A percentile compares a stretch with the other conserved stretches of the same genome.
These are phyloP conservation scores for Lepidium aucheri DNA, from an alignment of 345 rosid genomes.

Conservation along the genomic window DNA sequence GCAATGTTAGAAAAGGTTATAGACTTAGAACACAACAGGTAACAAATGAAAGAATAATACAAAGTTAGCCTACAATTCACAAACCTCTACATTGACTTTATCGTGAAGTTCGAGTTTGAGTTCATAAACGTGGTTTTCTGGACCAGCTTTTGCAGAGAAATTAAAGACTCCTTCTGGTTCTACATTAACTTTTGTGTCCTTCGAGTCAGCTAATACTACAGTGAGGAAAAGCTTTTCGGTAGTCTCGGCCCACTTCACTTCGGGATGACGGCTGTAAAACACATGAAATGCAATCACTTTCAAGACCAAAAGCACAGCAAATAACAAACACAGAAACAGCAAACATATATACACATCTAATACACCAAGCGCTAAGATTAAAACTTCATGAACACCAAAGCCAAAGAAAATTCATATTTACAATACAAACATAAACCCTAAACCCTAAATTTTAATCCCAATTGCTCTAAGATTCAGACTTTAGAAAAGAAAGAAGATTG, in stretches of 20 bases:
- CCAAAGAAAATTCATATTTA: not conserved
- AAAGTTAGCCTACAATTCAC: slow-evolving; percentile 1
- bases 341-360: not conserved
- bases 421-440: slow-evolving; percentile 2
- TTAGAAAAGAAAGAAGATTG: not conserved
- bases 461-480: not conserved
- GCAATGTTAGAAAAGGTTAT: not conserved
- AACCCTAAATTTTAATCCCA: slow-evolving; percentile 6
- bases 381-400: not conserved
- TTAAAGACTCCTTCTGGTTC: slow-evolving; percentile 66
- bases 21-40: not conserved
- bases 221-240: slow-evolving; percentile 61
- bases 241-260: slow-evolving; percentile 88
- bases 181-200: slow-evolving; percentile 68
- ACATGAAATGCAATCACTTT: slow-evolving; percentile 1
- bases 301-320: not conserved
- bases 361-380: not conserved
- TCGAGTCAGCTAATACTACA: slow-evolving; percentile 58
- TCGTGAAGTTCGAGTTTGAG: slow-evolving; percentile 72
- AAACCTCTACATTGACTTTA: slow-evolving; percentile 85
- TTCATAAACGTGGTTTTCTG: slow-evolving; percentile 48
- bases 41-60: not conserved
- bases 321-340: not conserved
- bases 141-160: slow-evolving; percentile 70
- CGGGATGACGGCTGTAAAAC: slow-evolving; percentile 64